These are phyloP conservation scores for Parasarocladium wereldwijsianum DNA, from an alignment of 2,329 filamentous ascomycete genomes.

Conservation along the genomic window DNA sequence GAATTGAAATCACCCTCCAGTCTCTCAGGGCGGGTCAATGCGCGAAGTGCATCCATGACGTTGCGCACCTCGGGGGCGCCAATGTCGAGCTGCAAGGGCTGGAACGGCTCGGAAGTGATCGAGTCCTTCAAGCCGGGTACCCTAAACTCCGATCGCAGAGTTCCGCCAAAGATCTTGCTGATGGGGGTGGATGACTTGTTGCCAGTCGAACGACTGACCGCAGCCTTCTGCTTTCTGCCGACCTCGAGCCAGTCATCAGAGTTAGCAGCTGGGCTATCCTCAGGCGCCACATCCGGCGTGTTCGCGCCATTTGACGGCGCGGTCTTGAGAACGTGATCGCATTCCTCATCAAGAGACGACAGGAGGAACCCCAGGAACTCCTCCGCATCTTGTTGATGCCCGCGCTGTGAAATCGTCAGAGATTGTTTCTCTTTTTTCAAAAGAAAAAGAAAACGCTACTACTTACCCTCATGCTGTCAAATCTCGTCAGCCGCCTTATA, in stretches of 20 bases:
- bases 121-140: slow-evolving; percentile 81
- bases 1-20: slow-evolving; percentile 76
- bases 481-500: slow-evolving; percentile 72
- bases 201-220: slow-evolving; percentile 76
- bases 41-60: slow-evolving; percentile 80
- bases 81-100: slow-evolving; percentile 89
- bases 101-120: slow-evolving; percentile 84
- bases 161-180: slow-evolving; percentile 87
- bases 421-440: not conserved
- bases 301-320: slow-evolving; percentile 26
- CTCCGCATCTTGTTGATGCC: slow-evolving; percentile 94
- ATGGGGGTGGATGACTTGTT: slow-evolving; percentile 64
- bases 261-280: slow-evolving; percentile 18
- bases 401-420: slow-evolving; percentile 40
- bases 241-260: slow-evolving; percentile 72
- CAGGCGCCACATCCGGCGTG: slow-evolving; percentile 13
- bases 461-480: slow-evolving; percentile 79
- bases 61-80: slow-evolving; percentile 74
- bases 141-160: slow-evolving; percentile 76
- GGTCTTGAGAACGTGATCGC: slow-evolving; percentile 52
- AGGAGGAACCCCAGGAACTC: slow-evolving; percentile 91
- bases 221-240: slow-evolving; percentile 76
- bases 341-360: slow-evolving; percentile 88
- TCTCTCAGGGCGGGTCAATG: slow-evolving; percentile 69
- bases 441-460: not conserved